A percentile compares a stretch with the other conserved stretches of the same genome.
phyloP scores from a whole-genome alignment of 23 red algal species.

The Gracilaria domingensis region DNA sequence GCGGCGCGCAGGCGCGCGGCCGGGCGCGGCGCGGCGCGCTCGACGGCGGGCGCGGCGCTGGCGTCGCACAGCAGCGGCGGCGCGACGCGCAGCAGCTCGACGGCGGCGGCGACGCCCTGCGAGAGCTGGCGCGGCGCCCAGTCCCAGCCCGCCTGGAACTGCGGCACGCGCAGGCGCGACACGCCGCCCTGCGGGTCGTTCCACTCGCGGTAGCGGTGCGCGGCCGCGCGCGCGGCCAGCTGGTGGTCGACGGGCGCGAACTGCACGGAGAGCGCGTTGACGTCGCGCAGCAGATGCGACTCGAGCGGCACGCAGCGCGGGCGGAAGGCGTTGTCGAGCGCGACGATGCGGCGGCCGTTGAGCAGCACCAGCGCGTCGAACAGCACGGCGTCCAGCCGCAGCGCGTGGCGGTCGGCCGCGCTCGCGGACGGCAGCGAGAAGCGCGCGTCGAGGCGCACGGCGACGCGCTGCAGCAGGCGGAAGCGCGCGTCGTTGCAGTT shows the following conservation, averaged over 20 bases:
- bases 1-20: not conserved
- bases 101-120: not conserved
- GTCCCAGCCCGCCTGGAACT: slow-evolving; percentile 44
- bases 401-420: not conserved
- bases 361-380: slow-evolving; percentile 2
- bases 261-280: not conserved
- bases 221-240: not conserved
- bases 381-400: not conserved
- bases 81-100: not conserved
- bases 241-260: not conserved
- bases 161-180: not conserved
- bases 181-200: slow-evolving; percentile 43
- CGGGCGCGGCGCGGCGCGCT: not conserved
- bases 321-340: slow-evolving; percentile 20
- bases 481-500: not conserved
- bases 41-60: not conserved
- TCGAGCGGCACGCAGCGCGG: not conserved
- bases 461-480: not conserved
- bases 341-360: not conserved
- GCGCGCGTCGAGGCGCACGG: not conserved
- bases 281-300: not conserved
- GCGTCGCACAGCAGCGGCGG: slow-evolving; percentile 1
- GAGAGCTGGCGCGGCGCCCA: slow-evolving; percentile 32
- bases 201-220: slow-evolving; percentile 42
- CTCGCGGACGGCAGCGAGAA: not conserved